phyloP scores from a whole-genome alignment of 1,139 yeast species.

The Yamadazyma conglobata region DNA sequence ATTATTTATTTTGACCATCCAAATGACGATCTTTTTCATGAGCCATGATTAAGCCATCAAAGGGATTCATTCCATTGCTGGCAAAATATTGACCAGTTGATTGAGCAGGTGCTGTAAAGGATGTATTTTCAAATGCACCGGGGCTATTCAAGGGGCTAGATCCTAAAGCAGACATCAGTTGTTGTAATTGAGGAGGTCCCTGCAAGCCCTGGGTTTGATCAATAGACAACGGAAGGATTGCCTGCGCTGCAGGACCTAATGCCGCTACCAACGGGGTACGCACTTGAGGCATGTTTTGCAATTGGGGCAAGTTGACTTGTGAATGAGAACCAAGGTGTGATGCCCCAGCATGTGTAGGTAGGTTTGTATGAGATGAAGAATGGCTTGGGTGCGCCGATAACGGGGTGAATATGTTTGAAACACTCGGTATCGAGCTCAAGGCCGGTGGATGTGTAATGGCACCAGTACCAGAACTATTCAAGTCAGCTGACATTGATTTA shows the following conservation, averaged over 20 bases:
- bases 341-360: slow-evolving; percentile 3
- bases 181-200: slow-evolving; percentile 4
- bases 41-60: slow-evolving; percentile 39
- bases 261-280: slow-evolving; percentile 36
- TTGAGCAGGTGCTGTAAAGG: slow-evolving; percentile 31
- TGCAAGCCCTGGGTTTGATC: slow-evolving; percentile 7
- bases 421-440: slow-evolving; percentile 30
- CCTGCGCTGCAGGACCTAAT: slow-evolving; percentile 26
- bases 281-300: slow-evolving; percentile 18
- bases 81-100: slow-evolving; percentile 37
- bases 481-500: slow-evolving; percentile 31
- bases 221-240: slow-evolving; percentile 16
- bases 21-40: slow-evolving; percentile 7
- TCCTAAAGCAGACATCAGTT: slow-evolving; percentile 1
- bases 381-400: slow-evolving; percentile 26
- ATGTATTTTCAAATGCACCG: slow-evolving; percentile 15
- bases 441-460: slow-evolving; percentile 21
- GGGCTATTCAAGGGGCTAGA: slow-evolving; percentile 21
- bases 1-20: not conserved
- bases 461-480: slow-evolving; percentile 16
- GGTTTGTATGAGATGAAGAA: slow-evolving; percentile 13
- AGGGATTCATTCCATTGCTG: slow-evolving; percentile 39
- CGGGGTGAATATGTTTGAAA: slow-evolving; percentile 35
- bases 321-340: slow-evolving; percentile 14
- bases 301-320: slow-evolving; percentile 11